These are phyloP conservation scores for Adiantum capillusveneris DNA, from an alignment of 75 land plant species.

Conservation along the genomic window DNA sequence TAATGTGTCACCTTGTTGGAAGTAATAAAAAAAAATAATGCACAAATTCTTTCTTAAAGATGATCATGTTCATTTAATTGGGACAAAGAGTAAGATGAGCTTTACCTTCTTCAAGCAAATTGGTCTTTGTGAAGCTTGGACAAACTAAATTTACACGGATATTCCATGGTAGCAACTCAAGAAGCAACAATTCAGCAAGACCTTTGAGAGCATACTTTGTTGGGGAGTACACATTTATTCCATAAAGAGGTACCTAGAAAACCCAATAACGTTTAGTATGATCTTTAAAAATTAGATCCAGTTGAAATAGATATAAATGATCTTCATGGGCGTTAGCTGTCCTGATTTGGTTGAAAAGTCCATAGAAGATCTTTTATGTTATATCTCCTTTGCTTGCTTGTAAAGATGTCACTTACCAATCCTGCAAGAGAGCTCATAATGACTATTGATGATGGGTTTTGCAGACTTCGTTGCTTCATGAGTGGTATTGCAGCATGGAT, in stretches of 20 bases:
- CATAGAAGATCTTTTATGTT: no score
- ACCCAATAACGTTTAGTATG: no score
- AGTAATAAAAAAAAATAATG: no score
- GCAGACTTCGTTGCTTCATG: conserved; percentile 11
- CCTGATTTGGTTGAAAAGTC: no score
- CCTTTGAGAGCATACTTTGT: conserved; percentile 25
- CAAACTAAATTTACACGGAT: conserved; percentile 13
- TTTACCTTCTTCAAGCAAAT: conserved; percentile 26
- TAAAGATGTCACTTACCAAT: conserved; percentile 12
- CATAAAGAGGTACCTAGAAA: conserved; percentile 28
- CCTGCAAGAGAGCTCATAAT: conserved; percentile 11
- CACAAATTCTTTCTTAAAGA: no score
- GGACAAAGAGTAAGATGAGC: no score
- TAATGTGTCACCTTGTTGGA: no score
- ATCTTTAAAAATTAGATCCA: no score
- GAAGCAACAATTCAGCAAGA: conserved; percentile 12
- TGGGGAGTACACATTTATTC: conserved; percentile 15
- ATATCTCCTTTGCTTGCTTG: no score
- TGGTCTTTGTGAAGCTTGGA: conserved; percentile 34
- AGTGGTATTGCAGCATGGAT: conserved; percentile 18
- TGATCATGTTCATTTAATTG: no score
- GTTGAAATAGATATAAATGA: no score
- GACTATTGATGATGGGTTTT: conserved; percentile 8
- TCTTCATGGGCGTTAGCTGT: no score
- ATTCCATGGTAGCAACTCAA: conserved; percentile 30